Percentiles rank a stretch among this genome's conserved stretches.
phyloP scores from a whole-genome alignment of 805 yeast genomes.

The Wickerhamiella bombiphila region DNA sequence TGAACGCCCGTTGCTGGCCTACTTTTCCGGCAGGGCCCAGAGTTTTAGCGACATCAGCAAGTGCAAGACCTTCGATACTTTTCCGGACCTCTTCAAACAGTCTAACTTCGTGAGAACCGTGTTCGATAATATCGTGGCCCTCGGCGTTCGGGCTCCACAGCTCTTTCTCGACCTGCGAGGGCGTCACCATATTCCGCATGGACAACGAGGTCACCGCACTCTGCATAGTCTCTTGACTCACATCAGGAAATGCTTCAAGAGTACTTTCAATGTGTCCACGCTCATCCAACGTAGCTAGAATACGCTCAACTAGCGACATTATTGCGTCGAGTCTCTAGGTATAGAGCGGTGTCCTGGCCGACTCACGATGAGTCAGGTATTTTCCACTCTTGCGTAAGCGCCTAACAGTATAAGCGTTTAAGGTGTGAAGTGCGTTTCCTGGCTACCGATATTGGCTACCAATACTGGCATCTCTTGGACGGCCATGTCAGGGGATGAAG shows the following conservation, averaged over 20 bases:
- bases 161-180: conserved; percentile 59
- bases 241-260: conserved; percentile 46
- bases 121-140: conserved; percentile 58
- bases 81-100: conserved; percentile 59
- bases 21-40: conserved; percentile 75
- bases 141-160: conserved; percentile 63
- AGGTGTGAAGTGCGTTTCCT: too few species aligned
- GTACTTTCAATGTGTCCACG: conserved; percentile 54
- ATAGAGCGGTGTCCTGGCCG: too few species aligned
- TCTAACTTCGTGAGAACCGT: conserved; percentile 86
- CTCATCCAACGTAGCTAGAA: conserved; percentile 36
- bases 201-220: conserved; percentile 78
- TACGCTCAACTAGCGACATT: conserved; percentile 9
- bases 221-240: conserved; percentile 23
- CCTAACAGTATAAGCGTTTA: too few species aligned
- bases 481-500: neutral
- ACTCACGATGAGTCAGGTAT: neutral
- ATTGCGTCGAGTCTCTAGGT: neutral
- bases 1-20: conserved; percentile 96
- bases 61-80: conserved; percentile 64
- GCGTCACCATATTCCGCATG: conserved; percentile 69
- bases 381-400: neutral
- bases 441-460: too few species aligned
- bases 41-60: conserved; percentile 47
- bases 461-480: too few species aligned